Base-by-base conservation (phyloP, 140 eudicot genomes). In the Anethum foeniculum region DNA sequence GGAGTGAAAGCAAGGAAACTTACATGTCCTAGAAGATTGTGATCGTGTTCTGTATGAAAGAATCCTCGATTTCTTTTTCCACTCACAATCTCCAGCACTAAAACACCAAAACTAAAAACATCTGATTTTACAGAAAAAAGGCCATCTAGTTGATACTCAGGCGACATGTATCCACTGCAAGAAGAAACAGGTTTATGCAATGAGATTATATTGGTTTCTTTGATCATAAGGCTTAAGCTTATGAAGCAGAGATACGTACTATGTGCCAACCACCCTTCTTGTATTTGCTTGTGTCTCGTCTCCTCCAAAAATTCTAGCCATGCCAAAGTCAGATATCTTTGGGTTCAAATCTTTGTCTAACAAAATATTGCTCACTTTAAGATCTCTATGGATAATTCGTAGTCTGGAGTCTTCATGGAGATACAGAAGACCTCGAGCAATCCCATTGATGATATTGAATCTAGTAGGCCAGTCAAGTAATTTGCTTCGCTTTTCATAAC, bases 371-470 rank as follows among this genome's bases (percentile, higher is more conserved):
- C 96, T 86, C 7, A 90, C 93, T 79, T 91, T 91, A 15, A 89
- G 88, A 83, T 91, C 96, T 80, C 96, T 87, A 56, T 91, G 96
- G 54, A 91, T 86, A 25, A 89, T 86, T 83, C 88, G 82, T 4
- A 89, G 68, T 76, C 93, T 79, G n/a, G 97, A 91, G 79, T 91
- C 92, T 80, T 89, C 86, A 76, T 89, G 93, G 80, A 91, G 97
- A 85, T 91, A 91, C 52, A 89, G 84, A 80, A 91, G 86, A 10
- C 97, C 97, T 19, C 92, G 83, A 49, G 92, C 90, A 56, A 91
- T 84, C 41, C 93, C 93, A 46, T 80, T 84, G 52, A 91, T 86
- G n/a, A 91, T 89, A 77, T 76, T 67, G 83, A 85, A 89, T 12
- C 92, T 87, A 76, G 56, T 81, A 0, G 90, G 85, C 93, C 92